Percentiles rank a stretch among this genome's conserved stretches.
These are phyloP conservation scores for Phytophthora meadii DNA, from an alignment of 352 stramenopile genomes.

Conservation along the genomic window DNA sequence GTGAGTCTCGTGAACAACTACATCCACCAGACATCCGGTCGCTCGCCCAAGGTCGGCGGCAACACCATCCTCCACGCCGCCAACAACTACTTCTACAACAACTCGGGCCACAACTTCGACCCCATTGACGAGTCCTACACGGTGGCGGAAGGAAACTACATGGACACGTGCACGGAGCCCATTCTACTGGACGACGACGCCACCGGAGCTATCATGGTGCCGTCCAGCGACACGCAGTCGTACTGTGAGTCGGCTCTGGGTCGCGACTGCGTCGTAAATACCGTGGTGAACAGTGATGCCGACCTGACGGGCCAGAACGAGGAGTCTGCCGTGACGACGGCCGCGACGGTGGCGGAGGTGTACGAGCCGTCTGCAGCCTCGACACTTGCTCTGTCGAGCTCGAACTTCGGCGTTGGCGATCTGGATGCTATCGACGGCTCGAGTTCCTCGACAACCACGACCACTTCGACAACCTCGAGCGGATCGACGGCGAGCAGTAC, in stretches of 20 bases:
- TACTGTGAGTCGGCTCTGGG: neutral
- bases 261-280: neutral
- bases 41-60: constrained; percentile 36
- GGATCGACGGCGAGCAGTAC: neutral
- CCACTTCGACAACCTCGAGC: constrained; percentile 6
- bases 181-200: constrained; percentile 19
- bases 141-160: constrained; percentile 33
- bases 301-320: constrained; percentile 26
- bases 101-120: neutral
- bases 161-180: constrained; percentile 35
- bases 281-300: neutral
- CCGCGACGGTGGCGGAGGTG: constrained; percentile 17
- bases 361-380: constrained; percentile 24
- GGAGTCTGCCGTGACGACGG: constrained; percentile 26
- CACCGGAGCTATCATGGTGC: constrained; percentile 25
- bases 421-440: constrained; percentile 21
- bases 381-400: constrained; percentile 23
- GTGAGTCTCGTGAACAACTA: constrained; percentile 39
- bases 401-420: constrained; percentile 38
- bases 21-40: constrained; percentile 31
- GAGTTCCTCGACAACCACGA: constrained; percentile 3
- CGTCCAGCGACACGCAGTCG: constrained; percentile 5
- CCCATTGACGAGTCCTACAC: neutral
- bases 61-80: constrained; percentile 6
- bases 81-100: constrained; percentile 3